phyloP scores from a whole-genome alignment of 495 filamentous ascomycete species.

The Xylaria venustula region DNA sequence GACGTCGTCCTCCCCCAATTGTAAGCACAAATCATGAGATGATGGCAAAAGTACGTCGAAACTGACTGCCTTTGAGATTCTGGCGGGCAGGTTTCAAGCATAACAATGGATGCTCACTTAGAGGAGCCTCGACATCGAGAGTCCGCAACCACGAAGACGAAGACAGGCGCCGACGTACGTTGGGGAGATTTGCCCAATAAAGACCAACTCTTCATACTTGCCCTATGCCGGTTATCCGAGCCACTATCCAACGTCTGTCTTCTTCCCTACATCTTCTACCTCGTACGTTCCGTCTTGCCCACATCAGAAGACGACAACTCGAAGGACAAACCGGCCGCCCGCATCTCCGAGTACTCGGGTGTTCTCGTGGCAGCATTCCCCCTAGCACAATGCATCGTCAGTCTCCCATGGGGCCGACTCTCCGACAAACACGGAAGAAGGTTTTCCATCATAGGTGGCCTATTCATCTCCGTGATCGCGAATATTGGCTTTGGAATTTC shows the following conservation, averaged over 20 bases:
- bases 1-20: background rate
- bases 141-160: background rate
- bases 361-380: constrained; percentile 75
- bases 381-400: constrained; percentile 68
- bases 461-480: constrained; percentile 65
- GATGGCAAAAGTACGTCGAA: background rate
- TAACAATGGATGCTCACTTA: background rate
- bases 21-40: background rate
- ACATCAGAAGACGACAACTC: constrained; percentile 21
- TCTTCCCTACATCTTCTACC: constrained; percentile 57
- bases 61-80: background rate
- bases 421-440: constrained; percentile 73
- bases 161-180: constrained; percentile 16
- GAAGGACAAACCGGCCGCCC: constrained; percentile 24
- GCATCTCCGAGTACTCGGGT: constrained; percentile 54
- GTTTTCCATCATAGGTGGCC: constrained; percentile 68
- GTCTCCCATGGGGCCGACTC: constrained; percentile 72
- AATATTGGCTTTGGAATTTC: constrained; percentile 74
- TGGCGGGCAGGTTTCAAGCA: background rate
- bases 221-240: constrained; percentile 52
- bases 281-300: constrained; percentile 49
- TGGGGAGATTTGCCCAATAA: constrained; percentile 49
- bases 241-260: constrained; percentile 51
- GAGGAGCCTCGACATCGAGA: background rate
- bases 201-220: constrained; percentile 51